phyloP scores from a whole-genome alignment of 257 asterid species.

The Scutellaria galericulata region DNA sequence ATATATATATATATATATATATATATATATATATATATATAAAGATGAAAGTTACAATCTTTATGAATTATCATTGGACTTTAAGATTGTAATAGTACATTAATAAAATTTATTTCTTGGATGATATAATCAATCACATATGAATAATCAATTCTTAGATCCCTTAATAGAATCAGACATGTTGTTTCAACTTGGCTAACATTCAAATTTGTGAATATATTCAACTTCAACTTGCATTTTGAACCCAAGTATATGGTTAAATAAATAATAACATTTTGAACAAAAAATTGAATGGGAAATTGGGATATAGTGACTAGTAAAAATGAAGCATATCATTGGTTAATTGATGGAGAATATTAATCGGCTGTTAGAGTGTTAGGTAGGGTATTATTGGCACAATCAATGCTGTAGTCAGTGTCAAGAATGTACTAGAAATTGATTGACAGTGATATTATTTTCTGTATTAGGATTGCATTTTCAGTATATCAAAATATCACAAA shows the following conservation, averaged over 20 bases:
- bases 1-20: too few relatives aligned
- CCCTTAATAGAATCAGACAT: not conserved
- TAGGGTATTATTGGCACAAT: constrained; percentile 22
- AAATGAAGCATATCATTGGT: not conserved
- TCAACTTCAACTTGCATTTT: not conserved
- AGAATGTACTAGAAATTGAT: constrained; percentile 40
- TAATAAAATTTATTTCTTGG: not conserved
- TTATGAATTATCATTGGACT: too few relatives aligned
- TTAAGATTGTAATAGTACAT: not conserved
- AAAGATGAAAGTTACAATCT: too few relatives aligned
- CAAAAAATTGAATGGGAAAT: not conserved
- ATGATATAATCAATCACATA: not conserved
- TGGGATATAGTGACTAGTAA: too few relatives aligned
- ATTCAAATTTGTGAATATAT: constrained; percentile 5
- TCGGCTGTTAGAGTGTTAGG: constrained; percentile 26
- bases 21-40: too few relatives aligned
- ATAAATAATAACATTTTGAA: not conserved
- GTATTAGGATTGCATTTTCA: constrained; percentile 41
- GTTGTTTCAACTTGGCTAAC: constrained; percentile 24
- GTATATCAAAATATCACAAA: constrained; percentile 24
- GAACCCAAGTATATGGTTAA: too few relatives aligned
- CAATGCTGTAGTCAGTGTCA: constrained; percentile 33
- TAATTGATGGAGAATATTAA: not conserved
- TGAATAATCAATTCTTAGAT: constrained; percentile 16
- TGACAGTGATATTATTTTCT: constrained; percentile 35